These are phyloP conservation scores for Elongisporangium undulatum DNA, from an alignment of 352 stramenopile genomes.

Conservation along the genomic window DNA sequence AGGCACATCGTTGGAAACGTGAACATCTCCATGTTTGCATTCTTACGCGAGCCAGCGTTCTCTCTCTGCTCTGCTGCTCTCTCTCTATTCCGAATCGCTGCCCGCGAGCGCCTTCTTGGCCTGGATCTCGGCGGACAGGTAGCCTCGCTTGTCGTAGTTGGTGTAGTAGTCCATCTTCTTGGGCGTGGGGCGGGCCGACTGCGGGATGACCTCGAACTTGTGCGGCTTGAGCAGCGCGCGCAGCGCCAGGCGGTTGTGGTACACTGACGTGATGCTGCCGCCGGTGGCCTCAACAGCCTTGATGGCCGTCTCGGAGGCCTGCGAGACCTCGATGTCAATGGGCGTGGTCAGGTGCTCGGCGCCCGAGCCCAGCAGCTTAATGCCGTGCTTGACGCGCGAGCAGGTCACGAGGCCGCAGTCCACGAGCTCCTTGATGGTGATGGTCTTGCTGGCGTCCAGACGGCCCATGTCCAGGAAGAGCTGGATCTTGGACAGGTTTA, in stretches of 20 bases:
- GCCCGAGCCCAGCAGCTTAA: constrained; percentile 93
- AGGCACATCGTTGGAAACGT: neutral
- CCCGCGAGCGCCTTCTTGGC: constrained; percentile 77
- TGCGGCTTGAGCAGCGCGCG: constrained; percentile 93
- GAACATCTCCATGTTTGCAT: constrained; percentile 3
- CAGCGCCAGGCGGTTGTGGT: constrained; percentile 96
- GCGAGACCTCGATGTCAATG: constrained; percentile 95
- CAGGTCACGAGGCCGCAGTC: constrained; percentile 88
- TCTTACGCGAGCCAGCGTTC: constrained; percentile 1
- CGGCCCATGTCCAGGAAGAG: constrained; percentile 97
- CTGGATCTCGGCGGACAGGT: constrained; percentile 96
- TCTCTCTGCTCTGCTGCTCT: neutral
- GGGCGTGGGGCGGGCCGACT: constrained; percentile 90
- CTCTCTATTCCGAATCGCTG: constrained; percentile 40
- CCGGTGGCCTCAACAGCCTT: constrained; percentile 91
- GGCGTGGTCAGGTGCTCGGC: constrained; percentile 83
- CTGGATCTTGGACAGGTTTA: constrained; percentile 95
- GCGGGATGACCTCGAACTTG: constrained; percentile 95
- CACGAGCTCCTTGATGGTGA: constrained; percentile 93
- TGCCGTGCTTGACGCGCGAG: constrained; percentile 91
- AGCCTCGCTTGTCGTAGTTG: constrained; percentile 95
- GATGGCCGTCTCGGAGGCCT: constrained; percentile 93
- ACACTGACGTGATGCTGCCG: constrained; percentile 94
- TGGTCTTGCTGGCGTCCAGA: constrained; percentile 84
- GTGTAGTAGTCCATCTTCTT: constrained; percentile 98